These are phyloP conservation scores for Trichoderma sp. DNA, from an alignment of 2,329 filamentous ascomycete genomes.

Conservation along the genomic window DNA sequence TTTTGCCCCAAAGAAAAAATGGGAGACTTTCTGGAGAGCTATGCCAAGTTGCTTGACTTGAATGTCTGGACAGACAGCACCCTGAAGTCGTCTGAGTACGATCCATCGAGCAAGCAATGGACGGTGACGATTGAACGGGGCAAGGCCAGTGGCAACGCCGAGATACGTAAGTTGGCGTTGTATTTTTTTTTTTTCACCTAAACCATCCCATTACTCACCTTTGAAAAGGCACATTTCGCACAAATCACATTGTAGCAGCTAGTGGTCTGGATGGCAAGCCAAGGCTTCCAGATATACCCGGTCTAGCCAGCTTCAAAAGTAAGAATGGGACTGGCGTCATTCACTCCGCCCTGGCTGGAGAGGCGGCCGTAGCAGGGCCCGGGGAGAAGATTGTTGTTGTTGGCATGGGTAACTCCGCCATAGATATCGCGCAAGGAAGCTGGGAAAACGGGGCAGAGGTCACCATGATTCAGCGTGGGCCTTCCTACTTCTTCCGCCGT, in stretches of 20 bases:
- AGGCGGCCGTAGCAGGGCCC: not conserved
- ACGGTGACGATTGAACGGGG: not conserved
- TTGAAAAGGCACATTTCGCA: not conserved
- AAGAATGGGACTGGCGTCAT: not conserved
- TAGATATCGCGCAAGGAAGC: not conserved
- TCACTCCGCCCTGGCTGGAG: not conserved
- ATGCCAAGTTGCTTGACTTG: not conserved
- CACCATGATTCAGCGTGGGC: not conserved
- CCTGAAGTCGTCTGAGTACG: not conserved
- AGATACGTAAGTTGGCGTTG: not conserved
- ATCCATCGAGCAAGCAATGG: not conserved
- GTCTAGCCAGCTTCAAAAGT: not conserved
- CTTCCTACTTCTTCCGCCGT: not conserved
- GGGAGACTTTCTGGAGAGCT: not conserved
- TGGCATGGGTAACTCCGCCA: not conserved
- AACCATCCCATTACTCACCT: not conserved
- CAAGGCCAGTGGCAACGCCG: not conserved
- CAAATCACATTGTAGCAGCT: not conserved
- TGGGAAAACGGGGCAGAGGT: not conserved
- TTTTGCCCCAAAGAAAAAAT: not conserved
- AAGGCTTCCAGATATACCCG: not conserved
- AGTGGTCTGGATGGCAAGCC: not conserved
- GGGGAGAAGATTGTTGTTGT: not conserved
- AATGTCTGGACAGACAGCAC: not conserved
- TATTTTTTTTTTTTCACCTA: not conserved